These are phyloP conservation scores for Solanum infundibuliforme DNA, from an alignment of 257 asterid species.

Conservation along the genomic window DNA sequence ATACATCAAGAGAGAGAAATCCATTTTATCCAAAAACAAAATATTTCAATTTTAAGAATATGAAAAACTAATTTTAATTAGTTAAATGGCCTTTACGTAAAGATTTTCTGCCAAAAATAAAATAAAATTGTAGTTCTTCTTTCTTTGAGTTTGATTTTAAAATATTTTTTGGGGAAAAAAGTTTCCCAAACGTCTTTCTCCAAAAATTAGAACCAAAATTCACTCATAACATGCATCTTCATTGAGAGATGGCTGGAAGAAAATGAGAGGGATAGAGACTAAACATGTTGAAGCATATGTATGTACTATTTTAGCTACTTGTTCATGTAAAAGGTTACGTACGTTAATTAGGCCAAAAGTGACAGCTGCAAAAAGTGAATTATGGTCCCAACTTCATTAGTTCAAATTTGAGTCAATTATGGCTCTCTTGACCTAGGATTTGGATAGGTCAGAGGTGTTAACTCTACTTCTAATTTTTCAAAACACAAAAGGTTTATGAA, in stretches of 20 bases:
- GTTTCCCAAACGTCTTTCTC: background rate
- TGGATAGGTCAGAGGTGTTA: background rate
- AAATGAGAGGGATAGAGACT: background rate
- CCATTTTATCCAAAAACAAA: background rate
- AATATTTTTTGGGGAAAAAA: background rate
- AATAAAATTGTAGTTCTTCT: background rate
- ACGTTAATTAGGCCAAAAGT: background rate
- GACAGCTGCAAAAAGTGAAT: background rate
- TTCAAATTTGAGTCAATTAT: background rate
- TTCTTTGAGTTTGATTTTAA: background rate
- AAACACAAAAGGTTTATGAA: background rate
- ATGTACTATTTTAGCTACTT: background rate
- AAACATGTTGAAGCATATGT: background rate
- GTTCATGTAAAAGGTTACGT: too few species aligned
- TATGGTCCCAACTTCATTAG: background rate
- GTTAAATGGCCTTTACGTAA: background rate
- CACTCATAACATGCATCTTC: background rate
- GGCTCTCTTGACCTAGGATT: background rate
- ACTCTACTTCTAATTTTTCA: background rate
- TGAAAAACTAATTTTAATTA: background rate
- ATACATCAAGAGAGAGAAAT: background rate
- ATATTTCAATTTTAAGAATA: background rate
- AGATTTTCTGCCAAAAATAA: background rate
- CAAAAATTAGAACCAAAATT: background rate
- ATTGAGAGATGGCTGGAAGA: background rate